Percentiles rank a stretch among this genome's conserved stretches.
phyloP scores from a whole-genome alignment of 495 filamentous ascomycete genomes.

The Xylaria intraflava region DNA sequence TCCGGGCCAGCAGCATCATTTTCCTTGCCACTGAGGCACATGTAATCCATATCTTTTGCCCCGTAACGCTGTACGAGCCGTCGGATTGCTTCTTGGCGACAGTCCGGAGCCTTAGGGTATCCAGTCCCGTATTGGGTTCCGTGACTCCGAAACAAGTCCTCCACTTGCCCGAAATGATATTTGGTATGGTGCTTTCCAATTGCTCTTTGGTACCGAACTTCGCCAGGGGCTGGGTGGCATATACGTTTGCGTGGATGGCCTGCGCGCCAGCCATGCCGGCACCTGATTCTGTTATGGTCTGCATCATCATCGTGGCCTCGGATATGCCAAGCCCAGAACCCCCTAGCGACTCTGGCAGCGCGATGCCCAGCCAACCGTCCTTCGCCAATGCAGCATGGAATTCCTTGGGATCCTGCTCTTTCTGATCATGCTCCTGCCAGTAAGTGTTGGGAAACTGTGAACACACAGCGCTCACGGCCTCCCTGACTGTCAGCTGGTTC shows the following conservation, averaged over 20 bases:
- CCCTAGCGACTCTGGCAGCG: conserved; percentile 63
- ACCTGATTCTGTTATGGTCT: conserved; percentile 69
- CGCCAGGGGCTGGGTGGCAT: conserved; percentile 69
- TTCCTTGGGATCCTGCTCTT: conserved; percentile 61
- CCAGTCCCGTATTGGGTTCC: conserved; percentile 65
- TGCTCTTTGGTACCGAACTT: conserved; percentile 61
- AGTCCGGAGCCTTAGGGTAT: conserved; percentile 63
- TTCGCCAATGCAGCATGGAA: conserved; percentile 69
- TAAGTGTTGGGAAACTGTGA: conserved; percentile 56
- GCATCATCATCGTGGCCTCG: conserved; percentile 81
- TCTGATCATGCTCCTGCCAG: conserved; percentile 65
- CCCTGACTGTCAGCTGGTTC: conserved; percentile 63
- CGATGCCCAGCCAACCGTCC: conserved; percentile 79
- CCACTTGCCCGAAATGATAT: conserved; percentile 61
- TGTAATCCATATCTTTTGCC: conserved; percentile 82
- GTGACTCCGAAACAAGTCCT: conserved; percentile 68
- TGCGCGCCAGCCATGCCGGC: conserved; percentile 76
- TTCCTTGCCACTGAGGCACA: conserved; percentile 69
- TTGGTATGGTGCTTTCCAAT: conserved; percentile 53
- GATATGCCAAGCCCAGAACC: conserved; percentile 71
- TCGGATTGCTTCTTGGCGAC: conserved; percentile 44
- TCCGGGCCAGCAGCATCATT: conserved; percentile 74
- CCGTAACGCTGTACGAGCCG: conserved; percentile 55
- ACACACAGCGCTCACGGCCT: conserved; percentile 63
- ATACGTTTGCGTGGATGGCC: conserved; percentile 66